Percentiles rank a stretch among this genome's conserved stretches.
phyloP scores from a whole-genome alignment of 2,329 filamentous ascomycete species.

The Pseudopithomyces chartarum region DNA sequence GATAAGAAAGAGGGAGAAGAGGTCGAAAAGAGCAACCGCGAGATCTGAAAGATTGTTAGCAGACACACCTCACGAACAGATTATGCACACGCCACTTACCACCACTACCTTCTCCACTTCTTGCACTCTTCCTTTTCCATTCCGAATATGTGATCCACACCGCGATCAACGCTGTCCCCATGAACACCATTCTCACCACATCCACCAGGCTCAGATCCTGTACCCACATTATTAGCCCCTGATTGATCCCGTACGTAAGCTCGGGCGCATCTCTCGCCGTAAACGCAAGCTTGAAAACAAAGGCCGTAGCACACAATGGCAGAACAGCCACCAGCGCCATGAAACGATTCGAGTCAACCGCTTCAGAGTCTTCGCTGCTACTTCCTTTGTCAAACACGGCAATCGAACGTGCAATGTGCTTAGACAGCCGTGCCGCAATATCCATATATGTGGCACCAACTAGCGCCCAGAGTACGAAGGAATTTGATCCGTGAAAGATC shows the following conservation, averaged over 20 bases:
- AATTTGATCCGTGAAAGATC: constrained; percentile 55
- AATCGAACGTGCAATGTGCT: constrained; percentile 35
- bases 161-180: constrained; percentile 36
- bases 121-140: constrained; percentile 25
- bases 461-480: constrained; percentile 71
- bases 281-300: constrained; percentile 89
- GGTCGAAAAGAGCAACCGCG: constrained; percentile 59
- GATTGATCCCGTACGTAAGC: constrained; percentile 54
- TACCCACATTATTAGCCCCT: constrained; percentile 54
- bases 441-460: constrained; percentile 72
- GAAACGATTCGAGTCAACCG: constrained; percentile 34
- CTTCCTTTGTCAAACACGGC: constrained; percentile 24
- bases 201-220: constrained; percentile 39
- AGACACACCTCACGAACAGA: not conserved
- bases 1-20: constrained; percentile 78
- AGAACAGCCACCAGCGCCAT: constrained; percentile 40
- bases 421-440: constrained; percentile 54
- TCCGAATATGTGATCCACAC: constrained; percentile 36
- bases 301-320: constrained; percentile 59
- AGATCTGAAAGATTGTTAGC: constrained; percentile 44
- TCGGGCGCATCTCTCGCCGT: constrained; percentile 88
- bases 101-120: constrained; percentile 26
- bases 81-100: constrained; percentile 20
- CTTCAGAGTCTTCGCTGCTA: constrained; percentile 22
- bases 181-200: constrained; percentile 45